A percentile compares a stretch with the other conserved stretches of the same genome.
Evolutionary conservation across 106 monocot species (phyloP).

Genomic region (Acorus gramineus): DNA sequence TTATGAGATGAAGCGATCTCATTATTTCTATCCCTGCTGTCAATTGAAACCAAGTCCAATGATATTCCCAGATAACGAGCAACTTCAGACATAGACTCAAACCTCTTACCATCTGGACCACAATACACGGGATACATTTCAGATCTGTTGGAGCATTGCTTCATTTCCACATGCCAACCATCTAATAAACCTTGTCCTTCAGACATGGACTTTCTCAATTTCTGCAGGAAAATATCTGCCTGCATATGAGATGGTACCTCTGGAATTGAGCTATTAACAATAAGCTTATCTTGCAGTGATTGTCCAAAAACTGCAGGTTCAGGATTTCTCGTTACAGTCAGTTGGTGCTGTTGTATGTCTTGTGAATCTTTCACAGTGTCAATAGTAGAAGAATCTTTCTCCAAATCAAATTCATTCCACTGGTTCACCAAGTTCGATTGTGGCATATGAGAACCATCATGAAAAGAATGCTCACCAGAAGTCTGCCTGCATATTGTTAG

Average conservation of each 20-base stretch:
- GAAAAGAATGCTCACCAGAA: slow-evolving; percentile 13
- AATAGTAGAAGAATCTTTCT: slow-evolving; percentile 7
- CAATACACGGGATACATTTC: slow-evolving; percentile 36
- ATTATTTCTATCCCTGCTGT: slow-evolving; percentile 36
- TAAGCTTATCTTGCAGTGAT: slow-evolving; percentile 13
- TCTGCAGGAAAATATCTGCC: slow-evolving; percentile 27
- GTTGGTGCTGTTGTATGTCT: slow-evolving; percentile 6
- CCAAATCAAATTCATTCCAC: slow-evolving; percentile 20
- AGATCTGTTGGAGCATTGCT: slow-evolving; percentile 19
- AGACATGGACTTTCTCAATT: slow-evolving; percentile 37
- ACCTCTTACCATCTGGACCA: slow-evolving; percentile 63
- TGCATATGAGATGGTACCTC: slow-evolving; percentile 11
- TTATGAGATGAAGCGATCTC: slow-evolving; percentile 27
- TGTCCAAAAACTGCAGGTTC: slow-evolving; percentile 17
- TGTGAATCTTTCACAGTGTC: slow-evolving; percentile 9
- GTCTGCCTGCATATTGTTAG: slow-evolving; percentile 9
- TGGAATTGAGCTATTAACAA: slow-evolving; percentile 6
- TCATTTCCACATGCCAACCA: slow-evolving; percentile 60
- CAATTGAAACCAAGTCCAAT: slow-evolving; percentile 23
- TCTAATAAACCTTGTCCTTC: slow-evolving; percentile 41
- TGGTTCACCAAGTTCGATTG: slow-evolving; percentile 9
- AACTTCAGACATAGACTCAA: slow-evolving; percentile 75
- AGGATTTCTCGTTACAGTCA: slow-evolving; percentile 3
- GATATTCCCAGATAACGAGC: slow-evolving; percentile 49
- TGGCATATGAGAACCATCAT: slow-evolving; percentile 15